phyloP scores from a whole-genome alignment of 2,329 filamentous ascomycete genomes.

The Monosporascus sp. region DNA sequence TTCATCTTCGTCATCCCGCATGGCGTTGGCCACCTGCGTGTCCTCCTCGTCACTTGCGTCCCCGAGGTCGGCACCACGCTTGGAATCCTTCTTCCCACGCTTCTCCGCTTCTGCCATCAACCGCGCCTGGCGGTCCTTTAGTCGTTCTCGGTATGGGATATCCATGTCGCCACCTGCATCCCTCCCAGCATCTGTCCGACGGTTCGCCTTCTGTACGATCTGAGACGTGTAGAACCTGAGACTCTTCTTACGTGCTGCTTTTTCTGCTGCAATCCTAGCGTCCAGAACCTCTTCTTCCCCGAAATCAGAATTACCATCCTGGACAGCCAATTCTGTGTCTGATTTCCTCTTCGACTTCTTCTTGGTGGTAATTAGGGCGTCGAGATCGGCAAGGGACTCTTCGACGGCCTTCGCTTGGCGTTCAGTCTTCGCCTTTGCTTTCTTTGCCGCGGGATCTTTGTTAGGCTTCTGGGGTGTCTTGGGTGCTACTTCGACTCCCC shows the following conservation, averaged over 20 bases:
- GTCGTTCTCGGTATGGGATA: slow-evolving; percentile 81
- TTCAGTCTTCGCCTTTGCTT: slow-evolving; percentile 33
- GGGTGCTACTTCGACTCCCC: slow-evolving; percentile 24
- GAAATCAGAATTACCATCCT: slow-evolving; percentile 76
- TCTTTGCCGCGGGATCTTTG: slow-evolving; percentile 19
- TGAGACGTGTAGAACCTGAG: slow-evolving; percentile 98
- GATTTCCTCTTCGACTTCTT: slow-evolving; percentile 42
- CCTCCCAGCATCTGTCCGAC: slow-evolving; percentile 66
- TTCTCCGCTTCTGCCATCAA: slow-evolving; percentile 85
- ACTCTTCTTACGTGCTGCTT: slow-evolving; percentile 83
- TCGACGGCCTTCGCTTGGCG: slow-evolving; percentile 56
- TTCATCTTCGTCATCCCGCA: slow-evolving; percentile 55
- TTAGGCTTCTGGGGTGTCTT: slow-evolving; percentile 16
- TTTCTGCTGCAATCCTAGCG: slow-evolving; percentile 74
- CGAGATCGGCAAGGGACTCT: slow-evolving; percentile 64
- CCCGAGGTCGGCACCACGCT: slow-evolving; percentile 61
- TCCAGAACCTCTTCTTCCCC: slow-evolving; percentile 83
- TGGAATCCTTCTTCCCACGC: slow-evolving; percentile 63
- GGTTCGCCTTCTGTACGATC: slow-evolving; percentile 90
- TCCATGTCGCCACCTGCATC: slow-evolving; percentile 76
- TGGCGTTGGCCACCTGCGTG: slow-evolving; percentile 42
- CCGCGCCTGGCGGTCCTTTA: slow-evolving; percentile 78
- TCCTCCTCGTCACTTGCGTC: slow-evolving; percentile 65
- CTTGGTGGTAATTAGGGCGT: slow-evolving; percentile 49
- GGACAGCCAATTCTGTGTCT: slow-evolving; percentile 6